Evolutionary conservation across 306 rosid genomes (phyloP), one percentile per base, ranked within the genome.

Genomic region (Malus asiatica): DNA sequence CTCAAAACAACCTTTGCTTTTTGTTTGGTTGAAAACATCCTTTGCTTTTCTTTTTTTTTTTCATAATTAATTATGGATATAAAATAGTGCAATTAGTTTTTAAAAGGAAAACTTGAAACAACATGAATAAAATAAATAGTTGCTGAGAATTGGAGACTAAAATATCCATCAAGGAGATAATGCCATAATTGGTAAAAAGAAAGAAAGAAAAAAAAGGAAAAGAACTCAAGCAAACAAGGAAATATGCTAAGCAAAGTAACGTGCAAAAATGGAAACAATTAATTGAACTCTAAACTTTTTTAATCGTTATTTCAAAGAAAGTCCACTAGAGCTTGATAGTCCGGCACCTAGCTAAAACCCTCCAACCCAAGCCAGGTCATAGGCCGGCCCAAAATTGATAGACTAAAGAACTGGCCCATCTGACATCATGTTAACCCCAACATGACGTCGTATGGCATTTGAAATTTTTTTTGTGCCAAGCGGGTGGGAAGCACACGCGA

Each of bases 331-430:
- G 5, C 6, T 33, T 1, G 38, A 33, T 1, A 5, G 8, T 6
- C 8, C 8, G 38, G 7, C 8, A 5, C 38, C 38, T 6, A 33
- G 38, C 38, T 1, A 33, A 33, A 33, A 5, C 38, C 7, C 8
- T 33, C 38, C 8, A 33, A 1, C 8, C 40, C 40, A 35, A 35
- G 40, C 8, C 8, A 5, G 6, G 1, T 6, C 0, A 33, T 33
- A 33, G 38, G 38, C 6, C 0, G 0, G 8, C 2, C 40, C 8
- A 35, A 1, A 35, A 35, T 6, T 0, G 1, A 5, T 0, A 1
- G 8, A 35, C 1, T 7, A 1, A 33, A 33, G 7, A 5, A 1
- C 0, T 0, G 0, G 40, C 8, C 8, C 1, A 33, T 35, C 1
- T 35, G 40, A 35, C 2, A 1, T 35, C 40, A 35, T 35, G 40